Conservation (phyloP, 2,329 filamentous ascomycete genomes). For the Didymosphaeria variabile region DNA sequence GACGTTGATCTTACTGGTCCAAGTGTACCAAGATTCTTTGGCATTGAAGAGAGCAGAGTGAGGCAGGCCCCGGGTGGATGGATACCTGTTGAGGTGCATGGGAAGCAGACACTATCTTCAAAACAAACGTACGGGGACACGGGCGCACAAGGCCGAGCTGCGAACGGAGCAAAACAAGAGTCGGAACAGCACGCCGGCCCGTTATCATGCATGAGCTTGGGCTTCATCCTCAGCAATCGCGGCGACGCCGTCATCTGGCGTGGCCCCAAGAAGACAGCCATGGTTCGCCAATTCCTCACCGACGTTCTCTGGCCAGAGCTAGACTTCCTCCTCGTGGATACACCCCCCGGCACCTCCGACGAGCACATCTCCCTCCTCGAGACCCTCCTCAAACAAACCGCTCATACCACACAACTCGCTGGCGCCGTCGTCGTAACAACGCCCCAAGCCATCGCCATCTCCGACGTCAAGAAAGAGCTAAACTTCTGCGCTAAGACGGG, state of each 20-base stretch:
- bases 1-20: conserved; percentile 97
- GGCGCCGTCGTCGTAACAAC: conserved; percentile 96
- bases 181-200: conserved; percentile 61
- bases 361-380: conserved; percentile 97
- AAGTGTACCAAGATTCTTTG: conserved; percentile 94
- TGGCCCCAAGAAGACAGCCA: conserved; percentile 97
- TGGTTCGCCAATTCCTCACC: conserved; percentile 95
- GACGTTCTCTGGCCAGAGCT: conserved; percentile 87
- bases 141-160: too few relatives aligned
- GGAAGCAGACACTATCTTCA: conserved; percentile 52
- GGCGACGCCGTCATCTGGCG: conserved; percentile 97
- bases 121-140: conserved; percentile 15
- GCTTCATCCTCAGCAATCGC: conserved; percentile 83
- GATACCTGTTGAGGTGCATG: conserved; percentile 87
- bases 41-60: conserved; percentile 87
- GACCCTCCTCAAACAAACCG: conserved; percentile 66
- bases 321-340: conserved; percentile 96
- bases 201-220: conserved; percentile 88
- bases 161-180: conserved; percentile 12
- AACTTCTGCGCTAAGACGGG: conserved; percentile 91
- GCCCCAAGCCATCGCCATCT: conserved; percentile 90
- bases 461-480: conserved; percentile 92
- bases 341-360: conserved; percentile 93
- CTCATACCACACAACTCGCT: conserved; percentile 69
- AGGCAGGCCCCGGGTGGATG: conserved; percentile 91